Evolutionary conservation across 768 basidiomycete species (phyloP).

Genomic region (Lactifluus volemus): DNA sequence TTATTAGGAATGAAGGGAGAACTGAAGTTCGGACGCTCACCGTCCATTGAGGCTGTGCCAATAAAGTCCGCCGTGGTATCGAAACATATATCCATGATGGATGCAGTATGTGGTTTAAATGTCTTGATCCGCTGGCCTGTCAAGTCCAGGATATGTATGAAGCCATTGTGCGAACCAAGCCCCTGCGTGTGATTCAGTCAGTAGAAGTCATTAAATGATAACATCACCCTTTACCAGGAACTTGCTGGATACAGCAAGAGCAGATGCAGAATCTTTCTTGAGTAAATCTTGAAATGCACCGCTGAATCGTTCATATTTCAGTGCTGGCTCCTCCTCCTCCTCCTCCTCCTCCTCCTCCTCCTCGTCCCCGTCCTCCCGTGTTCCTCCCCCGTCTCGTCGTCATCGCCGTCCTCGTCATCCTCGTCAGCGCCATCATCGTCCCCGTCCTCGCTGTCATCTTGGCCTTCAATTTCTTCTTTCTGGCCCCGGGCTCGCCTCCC

Average conservation of each 20-base stretch:
- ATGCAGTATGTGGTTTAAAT: constrained; percentile 84
- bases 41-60: constrained; percentile 89
- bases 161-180: constrained; percentile 88
- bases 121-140: constrained; percentile 78
- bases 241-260: constrained; percentile 66
- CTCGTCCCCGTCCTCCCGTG: constrained; percentile 66
- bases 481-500: constrained; percentile 22
- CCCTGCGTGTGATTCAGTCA: constrained; percentile 40
- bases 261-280: constrained; percentile 83
- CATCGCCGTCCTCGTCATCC: constrained; percentile 23
- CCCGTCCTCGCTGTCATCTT: constrained; percentile 20
- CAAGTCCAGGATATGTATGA: constrained; percentile 77
- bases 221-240: constrained; percentile 45
- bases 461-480: background rate
- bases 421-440: constrained; percentile 11
- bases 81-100: constrained; percentile 75
- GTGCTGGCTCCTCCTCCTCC: constrained; percentile 83
- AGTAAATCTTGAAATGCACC: constrained; percentile 69
- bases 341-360: constrained; percentile 55
- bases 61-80: constrained; percentile 84
- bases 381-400: constrained; percentile 42
- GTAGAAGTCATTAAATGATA: background rate
- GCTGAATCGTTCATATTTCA: constrained; percentile 83
- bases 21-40: constrained; percentile 37
- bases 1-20: background rate